These are phyloP conservation scores for Boletus reticulatus DNA, from an alignment of 768 basidiomycete genomes.

Conservation along the genomic window DNA sequence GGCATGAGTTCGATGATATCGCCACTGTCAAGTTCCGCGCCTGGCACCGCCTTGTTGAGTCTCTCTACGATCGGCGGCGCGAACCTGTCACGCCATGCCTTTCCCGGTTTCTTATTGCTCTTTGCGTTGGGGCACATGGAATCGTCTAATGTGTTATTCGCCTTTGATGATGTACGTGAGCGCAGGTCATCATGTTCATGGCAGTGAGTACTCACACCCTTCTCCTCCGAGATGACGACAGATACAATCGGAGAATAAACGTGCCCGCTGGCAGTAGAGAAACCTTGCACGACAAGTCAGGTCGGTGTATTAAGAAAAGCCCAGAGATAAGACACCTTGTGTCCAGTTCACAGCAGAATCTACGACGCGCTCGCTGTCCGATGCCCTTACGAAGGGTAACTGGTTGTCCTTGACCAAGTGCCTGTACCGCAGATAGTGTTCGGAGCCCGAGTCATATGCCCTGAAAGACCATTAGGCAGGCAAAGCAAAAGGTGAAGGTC, in stretches of 20 bases:
- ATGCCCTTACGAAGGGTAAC: slow-evolving; percentile 54
- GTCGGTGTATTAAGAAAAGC: not conserved
- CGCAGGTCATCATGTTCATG: not conserved
- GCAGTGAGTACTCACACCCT: slow-evolving; percentile 38
- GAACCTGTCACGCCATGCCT: slow-evolving; percentile 56
- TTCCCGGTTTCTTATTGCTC: slow-evolving; percentile 40
- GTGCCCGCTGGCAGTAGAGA: slow-evolving; percentile 50
- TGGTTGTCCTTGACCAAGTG: slow-evolving; percentile 41
- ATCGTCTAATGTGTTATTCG: slow-evolving; percentile 70
- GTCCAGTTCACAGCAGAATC: slow-evolving; percentile 71
- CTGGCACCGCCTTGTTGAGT: slow-evolving; percentile 60
- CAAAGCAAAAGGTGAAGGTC: not conserved
- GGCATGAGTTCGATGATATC: slow-evolving; percentile 65
- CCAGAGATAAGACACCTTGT: slow-evolving; percentile 38
- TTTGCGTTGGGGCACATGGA: slow-evolving; percentile 60
- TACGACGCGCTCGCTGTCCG: slow-evolving; percentile 56
- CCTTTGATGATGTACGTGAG: slow-evolving; percentile 26
- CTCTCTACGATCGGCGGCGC: slow-evolving; percentile 53
- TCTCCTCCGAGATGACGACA: slow-evolving; percentile 49
- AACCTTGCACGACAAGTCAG: slow-evolving; percentile 42
- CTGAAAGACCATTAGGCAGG: slow-evolving; percentile 24
- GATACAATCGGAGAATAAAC: slow-evolving; percentile 47
- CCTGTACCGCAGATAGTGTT: slow-evolving; percentile 53
- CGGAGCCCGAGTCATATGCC: slow-evolving; percentile 50
- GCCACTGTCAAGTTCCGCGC: slow-evolving; percentile 50